Evolutionary conservation across 2,329 filamentous ascomycete species (phyloP).

Genomic region (Sordariomycetes sp.): DNA sequence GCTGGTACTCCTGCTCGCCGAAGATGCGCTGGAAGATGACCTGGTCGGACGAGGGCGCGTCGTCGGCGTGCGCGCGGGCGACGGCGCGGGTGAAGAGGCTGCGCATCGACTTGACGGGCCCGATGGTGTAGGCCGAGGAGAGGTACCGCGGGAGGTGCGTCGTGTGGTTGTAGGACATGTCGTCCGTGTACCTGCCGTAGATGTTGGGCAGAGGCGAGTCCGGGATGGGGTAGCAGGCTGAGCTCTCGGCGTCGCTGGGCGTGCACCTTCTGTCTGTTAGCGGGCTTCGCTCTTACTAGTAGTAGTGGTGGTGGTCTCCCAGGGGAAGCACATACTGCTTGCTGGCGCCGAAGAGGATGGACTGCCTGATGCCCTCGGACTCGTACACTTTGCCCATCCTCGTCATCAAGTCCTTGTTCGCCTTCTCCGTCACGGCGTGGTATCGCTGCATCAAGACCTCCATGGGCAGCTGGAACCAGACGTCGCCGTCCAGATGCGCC

Average conservation of each 20-base stretch:
- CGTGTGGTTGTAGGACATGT: conserved; percentile 7
- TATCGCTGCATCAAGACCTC: conserved; percentile 16
- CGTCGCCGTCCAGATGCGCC: conserved; percentile 10
- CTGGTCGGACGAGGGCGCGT: conserved; percentile 19
- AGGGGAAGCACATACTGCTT: conserved; percentile 9
- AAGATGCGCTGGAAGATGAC: conserved; percentile 18
- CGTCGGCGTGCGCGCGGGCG: not conserved
- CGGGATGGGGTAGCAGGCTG: conserved; percentile 17
- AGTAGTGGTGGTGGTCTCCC: not conserved
- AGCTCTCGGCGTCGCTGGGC: conserved; percentile 11
- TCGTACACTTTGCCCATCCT: conserved; percentile 13
- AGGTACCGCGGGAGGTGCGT: conserved; percentile 16
- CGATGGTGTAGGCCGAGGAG: conserved; percentile 15
- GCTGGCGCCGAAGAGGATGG: conserved; percentile 15
- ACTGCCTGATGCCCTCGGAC: conserved; percentile 11
- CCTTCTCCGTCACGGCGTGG: conserved; percentile 11
- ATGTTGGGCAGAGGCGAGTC: conserved; percentile 15
- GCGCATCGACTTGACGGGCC: conserved; percentile 13
- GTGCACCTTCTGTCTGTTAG: conserved; percentile 9
- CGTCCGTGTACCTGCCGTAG: conserved; percentile 13
- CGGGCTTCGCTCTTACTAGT: not conserved
- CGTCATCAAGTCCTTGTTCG: conserved; percentile 11
- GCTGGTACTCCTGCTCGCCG: conserved; percentile 18
- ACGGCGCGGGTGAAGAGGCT: conserved; percentile 11
- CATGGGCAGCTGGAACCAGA: conserved; percentile 22